Evolutionary conservation across 305 asterid genomes (phyloP).

Genomic region (Solanum hybrid): DNA sequence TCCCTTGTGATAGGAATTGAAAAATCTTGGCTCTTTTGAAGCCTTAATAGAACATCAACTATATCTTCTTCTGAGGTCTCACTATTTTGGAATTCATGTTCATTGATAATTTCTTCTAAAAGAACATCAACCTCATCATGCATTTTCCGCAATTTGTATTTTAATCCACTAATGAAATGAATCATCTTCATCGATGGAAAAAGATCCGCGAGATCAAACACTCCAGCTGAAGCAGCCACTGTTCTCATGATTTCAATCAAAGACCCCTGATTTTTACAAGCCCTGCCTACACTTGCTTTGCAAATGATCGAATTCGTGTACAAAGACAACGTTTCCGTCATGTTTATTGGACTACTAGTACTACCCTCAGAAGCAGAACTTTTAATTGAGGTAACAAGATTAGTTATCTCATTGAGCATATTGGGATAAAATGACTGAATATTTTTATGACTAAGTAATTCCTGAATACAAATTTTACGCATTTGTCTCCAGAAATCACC

Average conservation of each 20-base stretch:
- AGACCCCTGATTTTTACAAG: not conserved
- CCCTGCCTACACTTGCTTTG: conserved; percentile 3
- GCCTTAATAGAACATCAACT: conserved; percentile 3
- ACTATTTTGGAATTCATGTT: not conserved
- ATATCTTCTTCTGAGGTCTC: not conserved
- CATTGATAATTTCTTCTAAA: conserved; percentile 1
- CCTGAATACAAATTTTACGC: conserved; percentile 16
- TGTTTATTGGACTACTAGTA: not conserved
- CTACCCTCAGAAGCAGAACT: not conserved
- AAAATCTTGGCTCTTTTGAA: not conserved
- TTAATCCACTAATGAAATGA: not conserved
- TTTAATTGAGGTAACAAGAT: not conserved
- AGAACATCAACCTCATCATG: not conserved
- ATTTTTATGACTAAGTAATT: not conserved
- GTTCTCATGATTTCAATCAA: not conserved
- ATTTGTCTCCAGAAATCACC: conserved; percentile 25
- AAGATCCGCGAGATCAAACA: not conserved
- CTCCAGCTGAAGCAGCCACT: not conserved
- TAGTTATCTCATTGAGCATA: not conserved
- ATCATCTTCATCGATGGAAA: not conserved
- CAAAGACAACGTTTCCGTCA: not conserved
- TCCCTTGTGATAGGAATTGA: conserved; percentile 2
- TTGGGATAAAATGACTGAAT: not conserved
- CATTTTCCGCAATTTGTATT: not conserved
- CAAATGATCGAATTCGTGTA: not conserved